These are phyloP conservation scores for Coniella vitis DNA, from an alignment of 2,329 filamentous ascomycete species.

Conservation along the genomic window DNA sequence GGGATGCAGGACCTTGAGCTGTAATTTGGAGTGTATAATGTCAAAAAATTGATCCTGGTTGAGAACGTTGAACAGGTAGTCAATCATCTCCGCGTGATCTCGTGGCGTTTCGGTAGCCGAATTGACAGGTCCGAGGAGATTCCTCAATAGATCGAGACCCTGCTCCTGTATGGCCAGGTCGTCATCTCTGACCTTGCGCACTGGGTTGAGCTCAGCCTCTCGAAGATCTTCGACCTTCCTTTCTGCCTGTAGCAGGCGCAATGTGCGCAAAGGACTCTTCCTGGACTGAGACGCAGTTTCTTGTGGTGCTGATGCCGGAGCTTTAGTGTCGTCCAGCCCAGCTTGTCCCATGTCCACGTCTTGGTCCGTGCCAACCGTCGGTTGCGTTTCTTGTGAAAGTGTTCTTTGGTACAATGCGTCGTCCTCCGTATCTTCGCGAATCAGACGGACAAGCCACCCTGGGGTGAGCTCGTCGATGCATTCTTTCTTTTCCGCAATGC, in stretches of 20 bases:
- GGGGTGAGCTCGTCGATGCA: conserved; percentile 72
- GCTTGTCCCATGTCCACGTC: conserved; percentile 51
- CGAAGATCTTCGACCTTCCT: conserved; percentile 44
- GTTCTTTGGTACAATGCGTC: conserved; percentile 34
- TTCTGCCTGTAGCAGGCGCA: conserved; percentile 42
- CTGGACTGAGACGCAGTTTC: conserved; percentile 15
- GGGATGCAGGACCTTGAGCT: conserved; percentile 49
- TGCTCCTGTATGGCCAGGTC: conserved; percentile 87
- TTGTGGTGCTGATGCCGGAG: conserved; percentile 18
- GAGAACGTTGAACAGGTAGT: conserved; percentile 70
- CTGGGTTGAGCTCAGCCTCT: conserved; percentile 62
- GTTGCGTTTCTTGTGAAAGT: conserved; percentile 15
- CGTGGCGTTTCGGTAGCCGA: conserved; percentile 41
- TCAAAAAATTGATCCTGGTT: conserved; percentile 74
- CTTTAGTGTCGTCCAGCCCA: conserved; percentile 31
- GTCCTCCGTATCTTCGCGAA: conserved; percentile 57
- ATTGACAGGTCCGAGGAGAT: conserved; percentile 67
- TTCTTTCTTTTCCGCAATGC: conserved; percentile 65
- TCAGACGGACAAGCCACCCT: conserved; percentile 73
- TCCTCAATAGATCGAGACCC: conserved; percentile 80
- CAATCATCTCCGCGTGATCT: conserved; percentile 68
- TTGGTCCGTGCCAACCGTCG: conserved; percentile 38
- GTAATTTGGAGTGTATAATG: conserved; percentile 72
- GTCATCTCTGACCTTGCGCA: conserved; percentile 63
- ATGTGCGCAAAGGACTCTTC: conserved; percentile 26